These are phyloP conservation scores for Paraconiothyrium sp. DNA, from an alignment of 2,329 filamentous ascomycete genomes.

Conservation along the genomic window DNA sequence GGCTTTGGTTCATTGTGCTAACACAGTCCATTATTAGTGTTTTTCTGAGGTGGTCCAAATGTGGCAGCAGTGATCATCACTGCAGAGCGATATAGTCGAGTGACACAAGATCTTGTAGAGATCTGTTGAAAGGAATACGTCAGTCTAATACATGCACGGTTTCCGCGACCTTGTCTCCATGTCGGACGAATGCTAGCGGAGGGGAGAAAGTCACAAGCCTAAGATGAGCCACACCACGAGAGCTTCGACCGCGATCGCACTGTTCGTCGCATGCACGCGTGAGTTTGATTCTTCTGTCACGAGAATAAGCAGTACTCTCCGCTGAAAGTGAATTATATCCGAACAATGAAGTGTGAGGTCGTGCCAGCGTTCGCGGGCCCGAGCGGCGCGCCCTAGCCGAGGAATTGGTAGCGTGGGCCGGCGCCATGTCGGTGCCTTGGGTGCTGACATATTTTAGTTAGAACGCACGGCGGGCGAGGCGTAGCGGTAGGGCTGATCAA, in stretches of 20 bases:
- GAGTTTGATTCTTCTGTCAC: not conserved
- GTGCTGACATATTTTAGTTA: constrained; percentile 15
- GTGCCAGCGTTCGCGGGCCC: not conserved
- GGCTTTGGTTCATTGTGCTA: not conserved
- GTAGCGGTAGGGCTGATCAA: constrained; percentile 16
- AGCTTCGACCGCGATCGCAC: not conserved
- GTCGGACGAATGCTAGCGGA: not conserved
- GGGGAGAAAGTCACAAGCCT: not conserved
- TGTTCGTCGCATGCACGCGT: not conserved
- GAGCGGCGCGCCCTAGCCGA: constrained; percentile 6
- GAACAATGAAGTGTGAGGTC: not conserved
- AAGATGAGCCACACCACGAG: not conserved
- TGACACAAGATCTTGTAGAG: not conserved
- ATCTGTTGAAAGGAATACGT: not conserved
- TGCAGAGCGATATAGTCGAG: not conserved
- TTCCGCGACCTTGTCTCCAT: not conserved
- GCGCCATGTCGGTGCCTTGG: constrained; percentile 10
- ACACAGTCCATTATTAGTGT: not conserved
- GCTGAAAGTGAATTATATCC: not conserved
- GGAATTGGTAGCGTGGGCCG: constrained; percentile 7
- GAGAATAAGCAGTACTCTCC: not conserved
- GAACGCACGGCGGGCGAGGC: not conserved
- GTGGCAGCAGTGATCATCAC: not conserved
- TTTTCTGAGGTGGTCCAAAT: not conserved
- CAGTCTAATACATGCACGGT: not conserved